Evolutionary conservation across 495 filamentous ascomycete genomes (phyloP), one percentile per base, ranked within the genome.

Genomic region (Aspergillus ostianus): DNA sequence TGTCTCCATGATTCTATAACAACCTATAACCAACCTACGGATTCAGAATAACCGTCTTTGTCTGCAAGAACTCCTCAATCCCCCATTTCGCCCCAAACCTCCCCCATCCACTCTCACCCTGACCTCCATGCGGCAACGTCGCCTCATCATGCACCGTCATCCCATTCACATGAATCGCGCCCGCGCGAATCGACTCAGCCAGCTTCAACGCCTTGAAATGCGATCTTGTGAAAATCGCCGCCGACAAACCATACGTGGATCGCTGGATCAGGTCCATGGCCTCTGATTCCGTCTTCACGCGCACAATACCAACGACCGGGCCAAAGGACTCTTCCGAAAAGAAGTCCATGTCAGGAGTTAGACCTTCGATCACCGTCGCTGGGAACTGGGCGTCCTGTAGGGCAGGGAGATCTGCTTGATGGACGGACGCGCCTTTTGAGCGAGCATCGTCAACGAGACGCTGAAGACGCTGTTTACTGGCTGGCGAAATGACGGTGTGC

Each of bases 101-200:
- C 0, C 90, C 90, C 67, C 80, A 91, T 1, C 91, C 91, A 60
- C 86, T 90, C 20, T 82, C 76, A 74, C 91, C 91, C 51, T 80
- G 77, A 18, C 90, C 91, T 13, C 90, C 90, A 74, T 92, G 88
- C 15, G 90, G 87, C 52, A 93, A 67, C 9, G 72, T 75, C 6
- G 82, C 67, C 73, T 93, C 90, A 62, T 95, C 91, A 66, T 93
- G 89, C 1, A 93, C 81, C 7, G 83, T 89, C 85, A 90, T 90
- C 44, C 69, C 77, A 67, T 94, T 94, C 63, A 93, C 88, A 70
- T 94, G 91, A 19, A 95, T 86, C 8, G 86, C 85, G 18, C 71
- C 62, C 3, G 59, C 67, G 10, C 54, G 52, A 30, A 64, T 50
- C 5, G 54, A 45, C 56, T 19, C 58, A 7, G 68, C 68, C 10